phyloP scores from a whole-genome alignment of 495 filamentous ascomycete species.

The Penicillium parvum region DNA sequence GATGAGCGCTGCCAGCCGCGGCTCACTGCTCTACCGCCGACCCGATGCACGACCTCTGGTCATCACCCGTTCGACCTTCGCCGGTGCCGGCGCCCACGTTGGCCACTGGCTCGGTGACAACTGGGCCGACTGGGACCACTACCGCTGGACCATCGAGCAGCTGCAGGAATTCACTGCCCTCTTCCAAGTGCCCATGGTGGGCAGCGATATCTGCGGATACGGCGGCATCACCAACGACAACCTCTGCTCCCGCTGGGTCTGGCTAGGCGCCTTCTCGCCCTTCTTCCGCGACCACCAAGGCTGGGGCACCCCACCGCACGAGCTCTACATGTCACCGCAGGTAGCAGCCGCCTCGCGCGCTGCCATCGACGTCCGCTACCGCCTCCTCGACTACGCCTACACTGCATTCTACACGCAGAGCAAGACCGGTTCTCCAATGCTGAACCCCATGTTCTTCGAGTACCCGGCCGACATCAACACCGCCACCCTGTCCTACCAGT shows the following conservation, averaged over 20 bases:
- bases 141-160: constrained; percentile 62
- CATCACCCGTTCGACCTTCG: constrained; percentile 85
- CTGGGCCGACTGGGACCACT: constrained; percentile 65
- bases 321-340: constrained; percentile 69
- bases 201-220: constrained; percentile 79
- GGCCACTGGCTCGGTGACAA: constrained; percentile 91
- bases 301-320: constrained; percentile 52
- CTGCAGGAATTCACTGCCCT: constrained; percentile 72
- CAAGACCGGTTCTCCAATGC: constrained; percentile 58
- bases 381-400: constrained; percentile 78
- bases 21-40: constrained; percentile 65
- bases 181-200: constrained; percentile 85
- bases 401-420: constrained; percentile 64
- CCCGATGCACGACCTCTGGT: constrained; percentile 66
- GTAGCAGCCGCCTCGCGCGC: constrained; percentile 64
- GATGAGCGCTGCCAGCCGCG: constrained; percentile 67
- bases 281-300: constrained; percentile 82
- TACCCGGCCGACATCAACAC: constrained; percentile 68
- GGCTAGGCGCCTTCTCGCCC: constrained; percentile 70
- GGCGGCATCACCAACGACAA: constrained; percentile 66
- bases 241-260: constrained; percentile 80
- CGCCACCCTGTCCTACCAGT: constrained; percentile 59
- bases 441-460: constrained; percentile 66
- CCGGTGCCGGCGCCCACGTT: constrained; percentile 70
- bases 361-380: constrained; percentile 71